Evolutionary conservation across 1,284 basidiomycete species (phyloP), one percentile per base, ranked within the genome.

Genomic region (Leccinum griseonigrum): DNA sequence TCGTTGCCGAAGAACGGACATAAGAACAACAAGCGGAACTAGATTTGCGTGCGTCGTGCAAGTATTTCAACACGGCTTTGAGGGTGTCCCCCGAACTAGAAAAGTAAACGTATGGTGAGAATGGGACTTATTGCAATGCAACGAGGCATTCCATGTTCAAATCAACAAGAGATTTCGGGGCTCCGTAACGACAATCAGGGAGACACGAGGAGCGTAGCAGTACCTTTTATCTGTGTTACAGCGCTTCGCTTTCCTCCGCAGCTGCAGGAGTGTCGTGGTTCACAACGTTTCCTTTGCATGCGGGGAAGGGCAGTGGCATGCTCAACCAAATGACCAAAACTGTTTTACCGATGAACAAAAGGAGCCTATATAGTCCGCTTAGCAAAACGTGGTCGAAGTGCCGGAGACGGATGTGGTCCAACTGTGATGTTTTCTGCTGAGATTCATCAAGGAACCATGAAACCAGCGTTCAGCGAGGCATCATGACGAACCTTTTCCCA

Each of bases 401-500:
- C 50, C 48, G 11, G 40, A 51, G 43, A 54, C 50, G 18, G 55
- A 60, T 62, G 51, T 58, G 53, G 43, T 54, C 50, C 57, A 58
- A 18, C 32, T 57, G 56, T 57, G 54, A 31, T 36, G 11, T 22
- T 48, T 48, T 48, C 11, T 48, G 43, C 22, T 22, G 18, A 22
- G 55, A 46, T 40, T 50, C 57, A 64, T 22, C 43, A 48, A 48
- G 43, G 43, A 22, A 48, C 60, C 54, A 54, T 57, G 63, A 58
- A 29, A 59, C 51, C 48, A 52, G 36, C 60, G 48, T 57, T 8
- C 14, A 50, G 43, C 18, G 59, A 43, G 46, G 40, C 34, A 38
- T 64, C 57, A 36, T 50, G 58, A 68, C 71, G 55, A 62, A 72
- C 69, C 63, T 69, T 69, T 65, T 38, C 36, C 60, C 26, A 55